A percentile compares a stretch with the other conserved stretches of the same genome.
Evolutionary conservation across 2,329 filamentous ascomycete species (phyloP).

Genomic region (Elsinoe batatas): DNA sequence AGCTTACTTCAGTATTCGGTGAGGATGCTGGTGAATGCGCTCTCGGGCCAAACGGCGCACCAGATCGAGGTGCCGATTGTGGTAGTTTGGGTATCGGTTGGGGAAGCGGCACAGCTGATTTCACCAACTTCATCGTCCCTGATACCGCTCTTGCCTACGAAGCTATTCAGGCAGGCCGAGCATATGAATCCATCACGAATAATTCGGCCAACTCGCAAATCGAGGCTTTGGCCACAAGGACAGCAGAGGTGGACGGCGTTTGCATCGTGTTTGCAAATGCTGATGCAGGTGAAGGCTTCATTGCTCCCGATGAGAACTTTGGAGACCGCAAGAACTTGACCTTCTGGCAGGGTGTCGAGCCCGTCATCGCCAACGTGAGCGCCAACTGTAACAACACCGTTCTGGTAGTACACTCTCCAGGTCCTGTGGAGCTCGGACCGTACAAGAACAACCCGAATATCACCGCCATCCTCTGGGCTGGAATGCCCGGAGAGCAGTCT

Average conservation of each 20-base stretch:
- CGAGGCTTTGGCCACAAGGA: slow-evolving; percentile 23
- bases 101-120: slow-evolving; percentile 35
- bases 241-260: slow-evolving; percentile 17
- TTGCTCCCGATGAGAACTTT: slow-evolving; percentile 33
- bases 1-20: slow-evolving; percentile 41
- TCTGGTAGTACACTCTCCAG: slow-evolving; percentile 75
- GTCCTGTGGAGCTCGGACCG: slow-evolving; percentile 63
- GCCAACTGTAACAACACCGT: slow-evolving; percentile 72
- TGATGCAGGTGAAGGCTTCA: slow-evolving; percentile 41
- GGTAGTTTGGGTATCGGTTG: slow-evolving; percentile 40
- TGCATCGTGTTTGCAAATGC: slow-evolving; percentile 41
- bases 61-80: slow-evolving; percentile 36
- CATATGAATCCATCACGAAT: slow-evolving; percentile 22
- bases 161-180: slow-evolving; percentile 18
- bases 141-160: slow-evolving; percentile 23
- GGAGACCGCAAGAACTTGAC: slow-evolving; percentile 42
- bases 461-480: slow-evolving; percentile 70
- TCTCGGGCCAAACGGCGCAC: slow-evolving; percentile 38
- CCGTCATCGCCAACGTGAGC: slow-evolving; percentile 65
- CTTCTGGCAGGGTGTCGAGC: slow-evolving; percentile 32
- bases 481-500: slow-evolving; percentile 68
- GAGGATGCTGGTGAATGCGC: slow-evolving; percentile 39
- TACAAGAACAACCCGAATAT: slow-evolving; percentile 66
- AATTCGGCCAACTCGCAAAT: slow-evolving; percentile 21
- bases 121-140: slow-evolving; percentile 25